Conservation (phyloP, 331 rosid species). For the Telfairia occidentalis region DNA sequence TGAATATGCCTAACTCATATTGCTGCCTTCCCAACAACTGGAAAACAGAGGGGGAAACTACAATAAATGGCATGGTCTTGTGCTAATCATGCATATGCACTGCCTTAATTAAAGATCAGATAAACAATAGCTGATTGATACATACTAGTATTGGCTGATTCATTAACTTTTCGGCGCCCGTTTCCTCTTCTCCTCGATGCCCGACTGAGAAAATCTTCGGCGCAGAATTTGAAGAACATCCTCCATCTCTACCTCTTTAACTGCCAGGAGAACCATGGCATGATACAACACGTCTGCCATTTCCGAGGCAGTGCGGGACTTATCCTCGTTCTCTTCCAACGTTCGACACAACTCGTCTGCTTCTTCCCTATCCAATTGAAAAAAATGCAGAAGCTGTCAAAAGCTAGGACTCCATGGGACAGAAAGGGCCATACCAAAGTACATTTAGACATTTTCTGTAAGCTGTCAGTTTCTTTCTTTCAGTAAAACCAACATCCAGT, state of each 20-base stretch:
- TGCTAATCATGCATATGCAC: background rate
- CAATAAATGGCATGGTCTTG: background rate
- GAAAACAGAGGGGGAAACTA: background rate
- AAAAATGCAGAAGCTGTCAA: background rate
- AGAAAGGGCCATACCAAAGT: background rate
- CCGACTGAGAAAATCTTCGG: conserved; percentile 70
- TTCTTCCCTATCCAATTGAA: conserved; percentile 47
- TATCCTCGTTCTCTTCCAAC: conserved; percentile 59
- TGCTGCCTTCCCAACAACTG: background rate
- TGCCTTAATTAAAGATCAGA: background rate
- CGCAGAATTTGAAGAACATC: conserved; percentile 66
- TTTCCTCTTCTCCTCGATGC: conserved; percentile 64
- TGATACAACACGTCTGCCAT: conserved; percentile 86
- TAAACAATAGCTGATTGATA: background rate
- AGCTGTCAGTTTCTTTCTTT: too few species aligned
- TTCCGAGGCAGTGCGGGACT: conserved; percentile 67
- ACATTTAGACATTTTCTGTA: too few species aligned
- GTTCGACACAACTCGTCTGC: conserved; percentile 75
- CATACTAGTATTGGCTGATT: background rate
- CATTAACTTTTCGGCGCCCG: background rate
- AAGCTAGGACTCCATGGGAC: background rate
- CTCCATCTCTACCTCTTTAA: conserved; percentile 64
- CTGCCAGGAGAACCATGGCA: conserved; percentile 63
- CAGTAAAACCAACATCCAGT: too few species aligned
- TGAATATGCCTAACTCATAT: background rate